Conservation (phyloP, 225 moss, liverwort and hornwort species). For the Bryoerythrophyllum caledonicum region DNA sequence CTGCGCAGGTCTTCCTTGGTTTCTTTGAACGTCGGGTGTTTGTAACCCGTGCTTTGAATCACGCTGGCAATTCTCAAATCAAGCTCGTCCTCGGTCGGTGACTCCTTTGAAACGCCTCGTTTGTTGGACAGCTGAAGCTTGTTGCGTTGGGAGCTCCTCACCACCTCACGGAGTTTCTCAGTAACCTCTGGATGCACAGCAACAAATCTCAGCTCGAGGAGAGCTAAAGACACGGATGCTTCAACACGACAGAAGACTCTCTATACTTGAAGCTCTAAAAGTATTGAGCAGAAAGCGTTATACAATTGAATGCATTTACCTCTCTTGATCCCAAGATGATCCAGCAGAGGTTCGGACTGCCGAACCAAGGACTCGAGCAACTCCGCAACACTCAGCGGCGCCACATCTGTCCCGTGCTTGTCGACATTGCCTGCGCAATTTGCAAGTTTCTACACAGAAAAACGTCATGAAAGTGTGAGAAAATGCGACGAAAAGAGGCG, state of each 20-base stretch:
- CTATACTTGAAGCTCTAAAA: neutral
- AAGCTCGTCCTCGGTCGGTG: slow-evolving; percentile 48
- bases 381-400: slow-evolving; percentile 76
- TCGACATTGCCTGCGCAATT: slow-evolving; percentile 29
- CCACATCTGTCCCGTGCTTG: slow-evolving; percentile 48
- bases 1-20: slow-evolving; percentile 40
- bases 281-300: too few relatives aligned
- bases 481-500: too few relatives aligned
- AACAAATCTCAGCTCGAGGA: slow-evolving; percentile 8
- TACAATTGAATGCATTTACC: slow-evolving; percentile 35
- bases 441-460: slow-evolving; percentile 44
- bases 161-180: slow-evolving; percentile 73
- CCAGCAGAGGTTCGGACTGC: slow-evolving; percentile 78
- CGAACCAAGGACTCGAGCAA: slow-evolving; percentile 76
- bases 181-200: slow-evolving; percentile 57
- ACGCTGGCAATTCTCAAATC: slow-evolving; percentile 90
- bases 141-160: slow-evolving; percentile 72
- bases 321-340: slow-evolving; percentile 81
- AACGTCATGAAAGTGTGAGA: slow-evolving; percentile 16
- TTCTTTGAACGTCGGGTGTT: slow-evolving; percentile 42
- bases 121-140: slow-evolving; percentile 36
- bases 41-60: slow-evolving; percentile 87
- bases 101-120: slow-evolving; percentile 30
- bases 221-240: neutral
- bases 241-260: neutral